These are phyloP conservation scores for Daldinia sp. DNA, from an alignment of 2,329 filamentous ascomycete species.

Conservation along the genomic window DNA sequence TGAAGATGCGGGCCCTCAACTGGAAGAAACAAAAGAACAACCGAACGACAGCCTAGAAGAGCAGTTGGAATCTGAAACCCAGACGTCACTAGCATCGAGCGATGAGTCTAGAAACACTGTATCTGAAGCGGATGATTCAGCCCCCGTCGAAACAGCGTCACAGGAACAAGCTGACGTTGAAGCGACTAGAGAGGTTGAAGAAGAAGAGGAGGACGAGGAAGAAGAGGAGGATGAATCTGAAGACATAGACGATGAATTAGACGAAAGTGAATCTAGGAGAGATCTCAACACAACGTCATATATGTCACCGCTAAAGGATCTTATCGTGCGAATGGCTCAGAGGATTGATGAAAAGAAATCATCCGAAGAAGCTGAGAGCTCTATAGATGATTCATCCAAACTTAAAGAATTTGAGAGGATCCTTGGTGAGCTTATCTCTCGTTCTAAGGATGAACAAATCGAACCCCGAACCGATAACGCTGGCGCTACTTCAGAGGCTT, in stretches of 20 bases:
- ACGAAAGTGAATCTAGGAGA: conserved; percentile 31
- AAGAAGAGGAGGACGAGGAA: conserved; percentile 34
- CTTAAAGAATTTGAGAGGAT: conserved; percentile 61
- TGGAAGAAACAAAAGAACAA: not conserved
- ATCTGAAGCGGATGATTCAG: not conserved
- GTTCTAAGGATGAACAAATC: conserved; percentile 43
- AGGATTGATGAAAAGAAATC: conserved; percentile 51
- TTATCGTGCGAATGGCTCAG: conserved; percentile 61
- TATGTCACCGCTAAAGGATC: conserved; percentile 50
- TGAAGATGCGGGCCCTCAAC: conserved; percentile 1
- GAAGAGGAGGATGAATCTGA: conserved; percentile 32
- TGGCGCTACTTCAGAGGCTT: not conserved
- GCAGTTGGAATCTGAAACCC: conserved; percentile 2
- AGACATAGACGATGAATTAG: conserved; percentile 38
- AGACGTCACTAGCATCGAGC: not conserved
- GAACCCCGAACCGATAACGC: conserved; percentile 1
- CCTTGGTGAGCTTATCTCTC: conserved; percentile 57
- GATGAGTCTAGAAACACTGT: not conserved
- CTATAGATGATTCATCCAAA: conserved; percentile 48
- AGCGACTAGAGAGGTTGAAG: conserved; percentile 19
- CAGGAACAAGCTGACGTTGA: conserved; percentile 2
- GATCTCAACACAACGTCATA: conserved; percentile 46
- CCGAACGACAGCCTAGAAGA: not conserved
- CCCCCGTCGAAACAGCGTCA: not conserved
- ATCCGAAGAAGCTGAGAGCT: conserved; percentile 39